Base-by-base conservation (phyloP, 441 rosid species). In the Viola pubescens region DNA sequence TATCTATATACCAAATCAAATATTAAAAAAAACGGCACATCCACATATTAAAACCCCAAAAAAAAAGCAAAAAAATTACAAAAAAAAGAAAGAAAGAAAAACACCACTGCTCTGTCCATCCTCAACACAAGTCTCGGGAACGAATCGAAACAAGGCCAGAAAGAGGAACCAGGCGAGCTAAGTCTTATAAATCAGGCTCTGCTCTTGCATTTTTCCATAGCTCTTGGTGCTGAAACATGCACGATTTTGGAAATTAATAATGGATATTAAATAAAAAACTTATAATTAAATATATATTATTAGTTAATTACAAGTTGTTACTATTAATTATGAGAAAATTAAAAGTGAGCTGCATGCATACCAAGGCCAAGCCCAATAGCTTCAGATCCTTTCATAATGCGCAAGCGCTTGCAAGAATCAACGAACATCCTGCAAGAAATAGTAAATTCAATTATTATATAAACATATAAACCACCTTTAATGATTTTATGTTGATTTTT, bases 311-410 rank as follows among this genome's bases (percentile, higher is more conserved):
- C 3, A 45, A 5, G 9, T 13, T 7, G 26, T n/a, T 16, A 0
- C 37, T 51, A 49, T 3, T 14, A 1, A 16, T 9, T 37, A 52
- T 9, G 45, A 54, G 14, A 38, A 37, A 9, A 42, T 6, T 5
- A 9, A 38, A 11, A 26, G 26, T 38, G 16, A 46, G 0, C 38
- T 5, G 7, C 12, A 5, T 52, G n/a, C 59, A 0, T 81, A 87
- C 95, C 95, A 8, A 90, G 94, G 47, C 97, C 97, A 71, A 87
- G 94, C 45, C 97, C 97, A 71, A 87, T 81, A 48, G 95, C 95
- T 72, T 87, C 86, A 11, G 91, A 77, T 57, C 79, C 74, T 80
- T 80, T 90, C 94, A 87, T 90, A 74, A 89, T 81, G 75, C 95
- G 83, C 54, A 87, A 67, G 72, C 79, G 86, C 71, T 82, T 83